These are phyloP conservation scores for Kodamaea laetipori DNA, from an alignment of 805 yeast species.

Conservation along the genomic window DNA sequence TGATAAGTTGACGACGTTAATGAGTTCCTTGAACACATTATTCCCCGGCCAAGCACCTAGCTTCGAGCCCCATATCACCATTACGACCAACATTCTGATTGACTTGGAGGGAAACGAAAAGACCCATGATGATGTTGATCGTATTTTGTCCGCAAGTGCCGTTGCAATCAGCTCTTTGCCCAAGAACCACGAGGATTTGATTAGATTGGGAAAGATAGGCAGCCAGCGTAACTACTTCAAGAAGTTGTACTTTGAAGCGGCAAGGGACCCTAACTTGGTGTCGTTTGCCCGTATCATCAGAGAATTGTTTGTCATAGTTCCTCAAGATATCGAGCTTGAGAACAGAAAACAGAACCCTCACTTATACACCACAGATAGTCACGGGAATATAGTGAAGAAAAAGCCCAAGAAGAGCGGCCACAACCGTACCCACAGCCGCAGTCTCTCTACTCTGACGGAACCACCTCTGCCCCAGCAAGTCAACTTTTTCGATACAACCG, in stretches of 20 bases:
- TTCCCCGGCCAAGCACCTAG: slow-evolving; percentile 66
- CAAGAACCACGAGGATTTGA: slow-evolving; percentile 40
- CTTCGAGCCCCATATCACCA: slow-evolving; percentile 77
- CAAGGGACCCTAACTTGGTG: slow-evolving; percentile 47
- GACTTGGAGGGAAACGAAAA: slow-evolving; percentile 35
- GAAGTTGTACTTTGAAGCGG: slow-evolving; percentile 53
- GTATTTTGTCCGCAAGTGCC: slow-evolving; percentile 56
- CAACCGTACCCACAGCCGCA: slow-evolving; percentile 6
- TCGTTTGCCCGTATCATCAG: slow-evolving; percentile 58
- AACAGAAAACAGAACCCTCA: slow-evolving; percentile 40
- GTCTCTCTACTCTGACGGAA: slow-evolving; percentile 4
- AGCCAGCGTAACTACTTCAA: slow-evolving; percentile 54
- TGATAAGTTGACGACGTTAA: slow-evolving; percentile 59
- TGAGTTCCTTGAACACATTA: slow-evolving; percentile 66
- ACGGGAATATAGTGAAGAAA: slow-evolving; percentile 34
- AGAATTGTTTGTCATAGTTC: slow-evolving; percentile 55
- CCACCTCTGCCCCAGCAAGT: slow-evolving; percentile 2
- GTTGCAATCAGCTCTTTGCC: slow-evolving; percentile 54
- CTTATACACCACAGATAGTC: slow-evolving; percentile 35
- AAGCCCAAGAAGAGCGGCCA: slow-evolving; percentile 23
- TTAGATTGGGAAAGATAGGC: slow-evolving; percentile 44
- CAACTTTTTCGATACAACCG: slow-evolving; percentile 30
- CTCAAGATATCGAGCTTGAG: slow-evolving; percentile 40
- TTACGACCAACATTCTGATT: slow-evolving; percentile 61
- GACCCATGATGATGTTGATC: slow-evolving; percentile 57